Evolutionary conservation across 2,329 filamentous ascomycete species (phyloP), one percentile per base, ranked within the genome.

Genomic region (Stagonosporopsis tanaceti): DNA sequence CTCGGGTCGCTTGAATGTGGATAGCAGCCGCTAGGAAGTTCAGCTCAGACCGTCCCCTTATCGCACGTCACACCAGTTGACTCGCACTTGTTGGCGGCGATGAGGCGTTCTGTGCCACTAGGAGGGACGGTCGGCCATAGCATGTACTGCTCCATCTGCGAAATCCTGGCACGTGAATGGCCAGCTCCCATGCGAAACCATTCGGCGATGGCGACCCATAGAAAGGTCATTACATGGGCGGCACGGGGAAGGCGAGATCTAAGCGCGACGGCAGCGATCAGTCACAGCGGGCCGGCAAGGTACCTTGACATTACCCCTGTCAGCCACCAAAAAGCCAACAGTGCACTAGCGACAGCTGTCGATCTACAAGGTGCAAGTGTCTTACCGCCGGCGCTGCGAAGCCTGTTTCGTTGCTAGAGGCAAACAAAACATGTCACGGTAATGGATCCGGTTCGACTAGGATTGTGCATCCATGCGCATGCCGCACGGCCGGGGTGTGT

Each of bases 321-420:
- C 66, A 65, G 64, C 69, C 63, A 62, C 64, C 30, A 48, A 46
- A 46, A 62, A 68, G 67, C 67, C 66, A 66, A 47, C 28, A n/a
- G 65, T 64, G 63, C 63, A 64, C 64, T 50, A 63, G 57, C 62
- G 53, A 67, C 61, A 55, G 59, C 63, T 57, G 52, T 60, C 52
- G 60, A 68, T 62, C 66, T 41, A 62, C 54, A 54, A 56, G 66
- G 46, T 61, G 37, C 40, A 53, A 44, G 51, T 53, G 59, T 63
- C 56, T 59, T 59, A 58, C 65, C 45, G 50, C 52, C 47, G 59
- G 46, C 39, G 48, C 56, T 32, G 48, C 45, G 41, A 41, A 39
- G 34, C 41, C 38, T 30, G 27, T 45, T 47, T 51, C 50, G 46
- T 46, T 59, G 62, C 54, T 63, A 41, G 61, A 65, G 65, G 61